Percentiles rank a stretch among this genome's conserved stretches.
Conservation (phyloP, 495 filamentous ascomycete species). For the Talaromyces borbonicus region DNA sequence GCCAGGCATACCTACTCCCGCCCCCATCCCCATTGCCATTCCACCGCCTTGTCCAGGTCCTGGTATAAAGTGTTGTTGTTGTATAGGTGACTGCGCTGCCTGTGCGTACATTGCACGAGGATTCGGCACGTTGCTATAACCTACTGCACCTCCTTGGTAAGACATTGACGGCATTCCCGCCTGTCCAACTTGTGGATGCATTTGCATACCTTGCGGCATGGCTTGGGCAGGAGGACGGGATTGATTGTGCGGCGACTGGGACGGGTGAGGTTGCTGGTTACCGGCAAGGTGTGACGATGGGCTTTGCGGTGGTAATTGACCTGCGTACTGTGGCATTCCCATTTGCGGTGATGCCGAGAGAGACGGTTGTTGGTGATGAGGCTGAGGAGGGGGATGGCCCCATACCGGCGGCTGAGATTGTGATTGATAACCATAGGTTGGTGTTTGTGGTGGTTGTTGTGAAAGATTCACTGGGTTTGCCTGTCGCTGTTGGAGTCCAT, state of each 20-base stretch:
- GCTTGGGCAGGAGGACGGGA: slow-evolving; percentile 29
- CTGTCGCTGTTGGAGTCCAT: slow-evolving; percentile 35
- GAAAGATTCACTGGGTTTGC: slow-evolving; percentile 30
- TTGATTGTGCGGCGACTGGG: slow-evolving; percentile 41
- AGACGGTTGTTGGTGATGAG: slow-evolving; percentile 28
- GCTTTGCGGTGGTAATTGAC: slow-evolving; percentile 30
- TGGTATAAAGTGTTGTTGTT: slow-evolving; percentile 28
- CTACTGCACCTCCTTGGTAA: slow-evolving; percentile 23
- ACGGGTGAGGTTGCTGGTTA: slow-evolving; percentile 19
- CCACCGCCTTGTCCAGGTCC: slow-evolving; percentile 31
- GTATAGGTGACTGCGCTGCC: slow-evolving; percentile 27
- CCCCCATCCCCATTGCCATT: slow-evolving; percentile 32
- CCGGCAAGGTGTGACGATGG: slow-evolving; percentile 35
- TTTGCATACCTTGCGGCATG: slow-evolving; percentile 35
- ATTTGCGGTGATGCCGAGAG: slow-evolving; percentile 34
- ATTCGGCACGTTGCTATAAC: slow-evolving; percentile 27
- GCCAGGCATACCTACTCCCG: slow-evolving; percentile 27
- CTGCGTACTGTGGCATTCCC: slow-evolving; percentile 35
- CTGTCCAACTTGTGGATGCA: slow-evolving; percentile 47
- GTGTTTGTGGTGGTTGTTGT: slow-evolving; percentile 27
- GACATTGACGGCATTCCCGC: slow-evolving; percentile 43
- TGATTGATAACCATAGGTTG: slow-evolving; percentile 37
- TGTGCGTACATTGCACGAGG: slow-evolving; percentile 34
- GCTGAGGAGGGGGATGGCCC: slow-evolving; percentile 46
- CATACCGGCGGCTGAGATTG: slow-evolving; percentile 42